Base-by-base conservation (phyloP, 1,139 yeast species). In the Maudiozyma humilis region DNA sequence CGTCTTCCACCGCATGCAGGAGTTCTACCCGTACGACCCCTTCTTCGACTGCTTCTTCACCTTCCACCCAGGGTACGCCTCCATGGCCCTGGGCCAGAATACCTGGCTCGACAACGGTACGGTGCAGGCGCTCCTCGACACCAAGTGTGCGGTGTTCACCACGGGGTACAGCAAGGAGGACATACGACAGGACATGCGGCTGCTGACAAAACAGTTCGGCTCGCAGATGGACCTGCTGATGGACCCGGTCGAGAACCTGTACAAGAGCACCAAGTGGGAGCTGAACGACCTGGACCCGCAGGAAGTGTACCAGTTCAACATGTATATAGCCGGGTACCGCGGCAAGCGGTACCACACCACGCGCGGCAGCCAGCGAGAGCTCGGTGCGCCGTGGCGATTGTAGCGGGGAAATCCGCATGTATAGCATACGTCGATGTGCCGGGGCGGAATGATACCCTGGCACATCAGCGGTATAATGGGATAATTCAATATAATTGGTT, bases 1-100 rank as follows among this genome's bases (percentile, higher is more conserved):
- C 60, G 91, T 84, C 42, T 72, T 84, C 47, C 95, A 91, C 65
- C 87, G 87, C 55, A 82, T 85, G 47, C 94, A 91, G 55, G 96
- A 89, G 65, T 82, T 91, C 62, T 87, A 88, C 80, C 98, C 98
- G 14, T 91, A 88, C 63, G 98, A 91, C 65, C 98, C 98, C 35
- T 91, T 89, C 65, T 75, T 86, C 63, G 98, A 91, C 63, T 78
- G 79, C 25, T 91, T 91, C 68, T 88, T 87, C 73, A 70, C 86
- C 44, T 91, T 89, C 82, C 97, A 91, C 64, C 97, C 98, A 2
- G 96, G 96, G 37, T 76, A 88, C 87, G 23, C 84, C 94, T 16
- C 85, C 87, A 12, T 95, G 87, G 60, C 72, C 76, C 75, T 76
- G 51, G 32, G 32, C 17, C 10, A 36, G 19, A 31, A 36, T n/a